phyloP scores from a whole-genome alignment of 2,329 filamentous ascomycete genomes.

The Xylaria sp. region DNA sequence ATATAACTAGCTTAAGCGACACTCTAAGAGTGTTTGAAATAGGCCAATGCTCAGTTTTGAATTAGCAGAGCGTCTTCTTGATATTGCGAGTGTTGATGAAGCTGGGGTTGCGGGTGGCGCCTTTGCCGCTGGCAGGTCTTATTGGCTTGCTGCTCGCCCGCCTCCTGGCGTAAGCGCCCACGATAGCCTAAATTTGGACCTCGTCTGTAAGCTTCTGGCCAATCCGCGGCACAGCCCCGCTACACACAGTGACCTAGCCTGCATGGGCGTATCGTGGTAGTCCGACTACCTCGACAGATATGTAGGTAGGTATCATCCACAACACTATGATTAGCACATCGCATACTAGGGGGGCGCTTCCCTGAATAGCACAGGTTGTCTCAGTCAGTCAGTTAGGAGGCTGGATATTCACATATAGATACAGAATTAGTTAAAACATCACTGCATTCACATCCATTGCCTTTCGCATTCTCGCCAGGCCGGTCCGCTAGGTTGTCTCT shows the following conservation, averaged over 20 bases:
- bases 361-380: conserved; percentile 9
- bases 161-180: conserved; percentile 30
- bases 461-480: conserved; percentile 21
- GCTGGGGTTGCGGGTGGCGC: conserved; percentile 3
- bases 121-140: conserved; percentile 7
- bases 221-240: conserved; percentile 26
- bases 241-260: conserved; percentile 17
- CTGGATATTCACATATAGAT: conserved; percentile 22
- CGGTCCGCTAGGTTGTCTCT: conserved; percentile 19
- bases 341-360: conserved; percentile 14
- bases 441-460: conserved; percentile 30
- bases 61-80: not conserved
- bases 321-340: conserved; percentile 30
- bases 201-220: conserved; percentile 14
- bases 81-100: not conserved
- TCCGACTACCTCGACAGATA: conserved; percentile 2
- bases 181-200: conserved; percentile 25
- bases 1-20: not conserved
- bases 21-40: not conserved
- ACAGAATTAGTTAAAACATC: conserved; percentile 16
- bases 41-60: not conserved
- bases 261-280: conserved; percentile 30
- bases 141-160: conserved; percentile 12
- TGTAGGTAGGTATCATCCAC: conserved; percentile 25
- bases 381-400: conserved; percentile 10